These are phyloP conservation scores for Bifiguratus adelaidae DNA, from an alignment of 192 early-diverging fungal genomes.

Conservation along the genomic window DNA sequence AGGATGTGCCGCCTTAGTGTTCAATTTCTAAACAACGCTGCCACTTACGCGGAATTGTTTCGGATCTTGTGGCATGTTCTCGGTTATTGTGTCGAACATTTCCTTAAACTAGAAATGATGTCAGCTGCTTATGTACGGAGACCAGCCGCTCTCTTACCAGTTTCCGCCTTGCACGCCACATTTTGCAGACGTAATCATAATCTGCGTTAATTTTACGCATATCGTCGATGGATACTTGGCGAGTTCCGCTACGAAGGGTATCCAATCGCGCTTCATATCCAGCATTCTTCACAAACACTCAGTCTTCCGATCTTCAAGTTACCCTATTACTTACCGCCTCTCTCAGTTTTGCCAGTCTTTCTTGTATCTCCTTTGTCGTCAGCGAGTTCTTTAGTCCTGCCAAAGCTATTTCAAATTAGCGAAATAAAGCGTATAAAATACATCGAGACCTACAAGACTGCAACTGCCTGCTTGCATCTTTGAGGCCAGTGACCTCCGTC, in stretches of 20 bases:
- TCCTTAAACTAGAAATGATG: conserved; percentile 25
- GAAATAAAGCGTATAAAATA: not conserved
- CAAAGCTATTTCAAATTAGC: conserved; percentile 17
- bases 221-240: conserved; percentile 21
- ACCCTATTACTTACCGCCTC: not conserved
- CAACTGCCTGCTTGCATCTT: conserved; percentile 38
- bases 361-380: conserved; percentile 21
- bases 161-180: conserved; percentile 25
- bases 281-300: conserved; percentile 17
- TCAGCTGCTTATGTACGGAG: not conserved
- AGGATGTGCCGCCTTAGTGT: not conserved
- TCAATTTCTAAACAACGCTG: not conserved
- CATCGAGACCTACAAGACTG: conserved; percentile 13
- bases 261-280: conserved; percentile 19
- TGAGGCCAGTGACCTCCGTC: conserved; percentile 32
- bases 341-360: not conserved
- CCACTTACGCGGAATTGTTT: conserved; percentile 17
- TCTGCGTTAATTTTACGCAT: conserved; percentile 15
- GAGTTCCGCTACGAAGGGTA: conserved; percentile 15
- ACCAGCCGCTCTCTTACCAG: conserved; percentile 13
- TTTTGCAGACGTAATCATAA: conserved; percentile 20
- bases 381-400: conserved; percentile 17
- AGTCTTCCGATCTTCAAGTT: no score
- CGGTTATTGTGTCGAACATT: conserved; percentile 23
- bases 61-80: conserved; percentile 24